Evolutionary conservation across 768 basidiomycete species (phyloP).

Genomic region (Termitomyces sp.): DNA sequence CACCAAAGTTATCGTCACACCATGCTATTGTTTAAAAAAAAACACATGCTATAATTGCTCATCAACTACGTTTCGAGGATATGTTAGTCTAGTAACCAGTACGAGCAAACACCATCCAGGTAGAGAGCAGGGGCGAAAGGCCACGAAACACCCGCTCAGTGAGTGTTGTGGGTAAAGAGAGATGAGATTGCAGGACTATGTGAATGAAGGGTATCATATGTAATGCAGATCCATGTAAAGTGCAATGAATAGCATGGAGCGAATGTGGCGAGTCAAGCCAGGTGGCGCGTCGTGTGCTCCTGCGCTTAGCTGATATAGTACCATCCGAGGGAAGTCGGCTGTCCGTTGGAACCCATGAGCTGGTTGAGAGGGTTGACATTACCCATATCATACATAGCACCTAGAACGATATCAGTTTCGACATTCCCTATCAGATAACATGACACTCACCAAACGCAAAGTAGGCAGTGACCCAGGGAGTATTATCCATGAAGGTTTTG

Average conservation of each 20-base stretch:
- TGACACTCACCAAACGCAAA: slow-evolving; percentile 55
- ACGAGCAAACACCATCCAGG: slow-evolving; percentile 12
- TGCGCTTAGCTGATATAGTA: slow-evolving; percentile 36
- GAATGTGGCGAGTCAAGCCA: not conserved
- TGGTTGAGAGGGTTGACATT: slow-evolving; percentile 52
- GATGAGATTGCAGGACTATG: slow-evolving; percentile 2
- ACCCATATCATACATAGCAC: slow-evolving; percentile 48
- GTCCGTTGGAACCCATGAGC: slow-evolving; percentile 40
- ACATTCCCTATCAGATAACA: not conserved
- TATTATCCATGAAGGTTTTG: slow-evolving; percentile 39
- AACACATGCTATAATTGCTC: slow-evolving; percentile 6
- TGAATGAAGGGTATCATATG: slow-evolving; percentile 13
- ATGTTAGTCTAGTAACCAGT: slow-evolving; percentile 14
- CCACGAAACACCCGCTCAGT: slow-evolving; percentile 13
- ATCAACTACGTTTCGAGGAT: slow-evolving; percentile 11
- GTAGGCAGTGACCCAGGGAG: slow-evolving; percentile 34
- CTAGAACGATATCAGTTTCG: slow-evolving; percentile 23
- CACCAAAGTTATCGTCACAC: not conserved
- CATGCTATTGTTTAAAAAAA: not conserved
- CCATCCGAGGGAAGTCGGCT: slow-evolving; percentile 48
- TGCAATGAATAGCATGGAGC: slow-evolving; percentile 4
- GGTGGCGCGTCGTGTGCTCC: not conserved
- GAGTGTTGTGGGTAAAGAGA: slow-evolving; percentile 14
- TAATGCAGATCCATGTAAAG: slow-evolving; percentile 9
- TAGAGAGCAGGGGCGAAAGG: slow-evolving; percentile 11